These are phyloP conservation scores for Pichia thaimueangensis DNA, from an alignment of 805 yeast species.

Conservation along the genomic window DNA sequence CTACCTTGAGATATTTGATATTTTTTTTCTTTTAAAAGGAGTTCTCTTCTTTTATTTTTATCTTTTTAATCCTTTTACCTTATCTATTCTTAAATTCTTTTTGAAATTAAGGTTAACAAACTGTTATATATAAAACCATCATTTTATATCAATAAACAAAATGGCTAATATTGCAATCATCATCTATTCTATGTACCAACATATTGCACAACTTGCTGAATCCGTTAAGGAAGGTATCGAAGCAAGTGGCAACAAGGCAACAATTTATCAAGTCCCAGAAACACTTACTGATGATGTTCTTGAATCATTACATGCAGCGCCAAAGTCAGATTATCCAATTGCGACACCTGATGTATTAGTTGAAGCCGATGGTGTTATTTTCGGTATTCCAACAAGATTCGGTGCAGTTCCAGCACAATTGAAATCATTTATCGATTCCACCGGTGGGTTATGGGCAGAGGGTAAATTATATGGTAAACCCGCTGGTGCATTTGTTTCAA, in stretches of 20 bases:
- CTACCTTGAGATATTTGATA: too few relatives aligned
- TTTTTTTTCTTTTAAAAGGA: too few relatives aligned
- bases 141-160: not conserved
- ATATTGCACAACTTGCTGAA: conserved; percentile 61
- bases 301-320: conserved; percentile 52
- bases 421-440: conserved; percentile 68
- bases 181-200: conserved; percentile 74
- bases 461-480: conserved; percentile 71
- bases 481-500: conserved; percentile 65
- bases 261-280: conserved; percentile 69
- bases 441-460: conserved; percentile 73
- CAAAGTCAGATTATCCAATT: conserved; percentile 56
- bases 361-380: conserved; percentile 71
- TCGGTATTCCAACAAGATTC: conserved; percentile 83
- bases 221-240: conserved; percentile 62
- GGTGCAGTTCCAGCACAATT: conserved; percentile 78
- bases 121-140: too few relatives aligned
- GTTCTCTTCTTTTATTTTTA: too few relatives aligned
- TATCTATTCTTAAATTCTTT: too few relatives aligned
- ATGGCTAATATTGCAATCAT: conserved; percentile 35
- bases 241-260: conserved; percentile 63
- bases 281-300: conserved; percentile 60
- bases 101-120: too few relatives aligned
- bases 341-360: conserved; percentile 57
- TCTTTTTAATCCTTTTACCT: too few relatives aligned